These are phyloP conservation scores for Aspergillus caelatus DNA, from an alignment of 2,329 filamentous ascomycete species.

Conservation along the genomic window DNA sequence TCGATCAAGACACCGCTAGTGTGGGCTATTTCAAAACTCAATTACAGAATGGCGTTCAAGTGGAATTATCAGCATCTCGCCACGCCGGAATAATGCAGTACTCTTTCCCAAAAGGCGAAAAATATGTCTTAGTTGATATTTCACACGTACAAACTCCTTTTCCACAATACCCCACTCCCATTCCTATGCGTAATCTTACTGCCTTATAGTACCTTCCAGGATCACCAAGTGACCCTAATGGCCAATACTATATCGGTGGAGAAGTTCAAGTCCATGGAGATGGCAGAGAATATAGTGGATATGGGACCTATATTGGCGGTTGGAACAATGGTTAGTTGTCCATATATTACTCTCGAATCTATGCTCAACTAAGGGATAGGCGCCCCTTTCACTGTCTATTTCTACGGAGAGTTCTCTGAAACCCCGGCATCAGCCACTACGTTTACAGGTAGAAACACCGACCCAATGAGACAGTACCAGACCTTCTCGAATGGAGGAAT, in stretches of 20 bases:
- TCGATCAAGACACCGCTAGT: conserved; percentile 56
- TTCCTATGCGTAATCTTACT: conserved; percentile 12
- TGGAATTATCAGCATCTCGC: conserved; percentile 67
- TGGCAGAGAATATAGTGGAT: conserved; percentile 49
- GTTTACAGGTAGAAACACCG: conserved; percentile 42
- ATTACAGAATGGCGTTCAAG: conserved; percentile 59
- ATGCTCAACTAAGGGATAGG: conserved; percentile 23
- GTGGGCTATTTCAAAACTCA: conserved; percentile 68
- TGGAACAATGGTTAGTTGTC: conserved; percentile 43
- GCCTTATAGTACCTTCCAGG: conserved; percentile 52
- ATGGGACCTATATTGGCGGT: conserved; percentile 51
- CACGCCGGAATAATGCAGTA: conserved; percentile 67
- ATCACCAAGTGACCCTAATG: conserved; percentile 39
- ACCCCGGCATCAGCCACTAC: conserved; percentile 37
- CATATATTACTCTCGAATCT: neutral
- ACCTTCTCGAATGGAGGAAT: conserved; percentile 64
- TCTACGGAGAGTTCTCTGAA: conserved; percentile 48
- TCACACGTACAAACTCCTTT: conserved; percentile 37
- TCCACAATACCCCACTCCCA: neutral
- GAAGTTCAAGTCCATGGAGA: conserved; percentile 42
- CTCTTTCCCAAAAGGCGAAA: conserved; percentile 56
- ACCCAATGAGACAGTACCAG: conserved; percentile 35
- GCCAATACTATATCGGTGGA: conserved; percentile 48
- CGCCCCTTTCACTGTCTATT: conserved; percentile 47
- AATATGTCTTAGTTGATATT: conserved; percentile 67